Conservation (phyloP, 192 early-diverging fungal genomes). For the Coemansia nantahalensis region DNA sequence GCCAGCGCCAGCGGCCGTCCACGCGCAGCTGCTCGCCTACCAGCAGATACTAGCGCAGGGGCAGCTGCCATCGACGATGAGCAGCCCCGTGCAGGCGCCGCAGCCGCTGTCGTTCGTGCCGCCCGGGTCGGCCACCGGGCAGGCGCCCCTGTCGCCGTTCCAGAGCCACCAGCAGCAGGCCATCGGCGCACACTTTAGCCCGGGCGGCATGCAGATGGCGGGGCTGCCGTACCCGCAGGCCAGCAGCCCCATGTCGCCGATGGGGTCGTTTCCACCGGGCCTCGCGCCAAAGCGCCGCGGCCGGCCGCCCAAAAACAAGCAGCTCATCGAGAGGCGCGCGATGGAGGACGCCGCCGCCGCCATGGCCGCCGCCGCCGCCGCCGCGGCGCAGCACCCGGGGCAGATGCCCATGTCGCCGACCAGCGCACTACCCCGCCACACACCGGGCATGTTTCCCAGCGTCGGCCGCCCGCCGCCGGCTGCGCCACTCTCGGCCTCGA, state of each 20-base stretch:
- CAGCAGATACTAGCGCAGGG: slow-evolving; percentile 39
- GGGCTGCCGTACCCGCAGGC: not conserved
- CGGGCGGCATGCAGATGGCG: not conserved
- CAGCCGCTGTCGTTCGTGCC: slow-evolving; percentile 4
- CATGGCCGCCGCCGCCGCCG: slow-evolving; percentile 18
- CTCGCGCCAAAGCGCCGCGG: slow-evolving; percentile 37
- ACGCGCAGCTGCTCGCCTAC: slow-evolving; percentile 26
- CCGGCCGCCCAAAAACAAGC: slow-evolving; percentile 49
- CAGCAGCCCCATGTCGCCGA: not conserved
- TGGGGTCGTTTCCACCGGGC: slow-evolving; percentile 1
- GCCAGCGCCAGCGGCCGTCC: slow-evolving; percentile 3
- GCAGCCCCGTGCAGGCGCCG: not conserved
- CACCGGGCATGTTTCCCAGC: slow-evolving; percentile 2
- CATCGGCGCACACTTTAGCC: not conserved
- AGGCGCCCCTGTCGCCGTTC: slow-evolving; percentile 6
- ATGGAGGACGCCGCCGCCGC: slow-evolving; percentile 39
- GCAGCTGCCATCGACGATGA: slow-evolving; percentile 3
- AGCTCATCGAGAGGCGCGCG: slow-evolving; percentile 46
- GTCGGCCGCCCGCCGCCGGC: slow-evolving; percentile 13
- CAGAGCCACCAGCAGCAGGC: slow-evolving; percentile 5
- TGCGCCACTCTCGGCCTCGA: not conserved
- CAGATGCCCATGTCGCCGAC: slow-evolving; percentile 2
- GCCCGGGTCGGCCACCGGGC: slow-evolving; percentile 2
- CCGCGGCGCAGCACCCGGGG: slow-evolving; percentile 1
- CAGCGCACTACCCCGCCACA: not conserved